These are phyloP conservation scores for Heliamphora pulchella DNA, from an alignment of 179 eudicot species.

Conservation along the genomic window DNA sequence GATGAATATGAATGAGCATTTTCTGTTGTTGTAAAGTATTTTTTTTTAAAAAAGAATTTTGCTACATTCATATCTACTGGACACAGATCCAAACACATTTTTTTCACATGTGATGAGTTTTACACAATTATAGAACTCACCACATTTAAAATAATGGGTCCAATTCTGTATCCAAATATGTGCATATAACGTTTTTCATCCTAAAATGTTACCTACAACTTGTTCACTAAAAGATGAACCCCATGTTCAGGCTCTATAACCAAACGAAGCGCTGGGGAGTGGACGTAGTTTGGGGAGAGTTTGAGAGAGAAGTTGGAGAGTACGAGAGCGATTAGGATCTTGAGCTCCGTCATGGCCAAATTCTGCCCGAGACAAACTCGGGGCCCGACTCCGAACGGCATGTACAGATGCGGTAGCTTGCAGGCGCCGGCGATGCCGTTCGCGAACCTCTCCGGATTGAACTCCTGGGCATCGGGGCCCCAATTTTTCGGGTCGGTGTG, in stretches of 20 bases:
- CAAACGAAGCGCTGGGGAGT: constrained; percentile 28
- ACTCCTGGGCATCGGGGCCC: constrained; percentile 31
- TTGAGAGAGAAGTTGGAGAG: constrained; percentile 34
- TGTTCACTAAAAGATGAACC: constrained; percentile 12
- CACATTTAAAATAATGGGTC: no score
- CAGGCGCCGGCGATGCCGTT: constrained; percentile 35
- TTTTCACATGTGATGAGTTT: no score
- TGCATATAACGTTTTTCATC: no score
- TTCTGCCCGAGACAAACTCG: constrained; percentile 33
- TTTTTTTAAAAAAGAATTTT: no score
- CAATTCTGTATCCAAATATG: no score
- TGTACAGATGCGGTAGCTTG: constrained; percentile 31
- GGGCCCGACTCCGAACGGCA: constrained; percentile 36
- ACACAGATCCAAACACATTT: no score
- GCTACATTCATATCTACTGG: no score
- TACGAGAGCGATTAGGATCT: constrained; percentile 23
- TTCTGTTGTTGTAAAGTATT: no score
- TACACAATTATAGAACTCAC: no score
- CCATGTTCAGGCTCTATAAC: constrained; percentile 30
- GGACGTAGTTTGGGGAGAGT: constrained; percentile 37
- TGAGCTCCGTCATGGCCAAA: constrained; percentile 36
- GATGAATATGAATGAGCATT: no score
- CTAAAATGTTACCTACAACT: neutral
- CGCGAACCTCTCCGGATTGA: constrained; percentile 44
- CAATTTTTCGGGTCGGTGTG: constrained; percentile 33